Evolutionary conservation across 2,329 filamentous ascomycete species (phyloP).

Genomic region (Pseudogymnoascus sp.): DNA sequence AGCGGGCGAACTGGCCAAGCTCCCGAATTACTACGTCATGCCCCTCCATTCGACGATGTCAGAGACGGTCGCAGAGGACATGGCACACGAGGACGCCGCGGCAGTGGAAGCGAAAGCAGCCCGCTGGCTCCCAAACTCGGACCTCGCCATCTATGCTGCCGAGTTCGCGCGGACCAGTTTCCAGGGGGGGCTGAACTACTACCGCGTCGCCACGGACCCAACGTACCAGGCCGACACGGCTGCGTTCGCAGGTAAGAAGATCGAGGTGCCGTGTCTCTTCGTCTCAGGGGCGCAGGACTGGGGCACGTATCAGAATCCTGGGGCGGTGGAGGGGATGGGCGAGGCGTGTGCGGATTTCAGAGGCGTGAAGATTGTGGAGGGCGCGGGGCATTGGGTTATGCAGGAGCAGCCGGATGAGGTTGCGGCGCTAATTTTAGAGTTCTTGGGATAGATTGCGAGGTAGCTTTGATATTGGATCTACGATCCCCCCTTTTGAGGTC

Average conservation of each 20-base stretch:
- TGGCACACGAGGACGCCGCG: slow-evolving; percentile 41
- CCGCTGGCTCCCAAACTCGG: slow-evolving; percentile 49
- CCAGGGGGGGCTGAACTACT: slow-evolving; percentile 60
- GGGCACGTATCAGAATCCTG: slow-evolving; percentile 60
- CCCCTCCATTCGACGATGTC: slow-evolving; percentile 49
- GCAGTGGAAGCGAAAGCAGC: slow-evolving; percentile 29
- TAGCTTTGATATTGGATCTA: neutral
- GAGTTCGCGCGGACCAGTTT: slow-evolving; percentile 57
- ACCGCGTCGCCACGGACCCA: slow-evolving; percentile 48
- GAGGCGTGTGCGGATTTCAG: slow-evolving; percentile 44
- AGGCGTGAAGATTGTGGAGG: slow-evolving; percentile 44
- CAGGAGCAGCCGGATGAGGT: slow-evolving; percentile 54
- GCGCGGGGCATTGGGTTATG: slow-evolving; percentile 62
- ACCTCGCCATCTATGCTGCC: slow-evolving; percentile 49
- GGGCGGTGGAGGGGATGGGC: slow-evolving; percentile 49
- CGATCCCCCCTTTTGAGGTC: neutral
- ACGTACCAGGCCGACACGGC: slow-evolving; percentile 41
- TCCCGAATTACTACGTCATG: slow-evolving; percentile 66
- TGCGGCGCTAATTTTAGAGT: slow-evolving; percentile 36
- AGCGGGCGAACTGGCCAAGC: slow-evolving; percentile 45
- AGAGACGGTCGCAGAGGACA: slow-evolving; percentile 44
- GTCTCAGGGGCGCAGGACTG: slow-evolving; percentile 57
- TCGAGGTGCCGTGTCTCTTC: slow-evolving; percentile 53
- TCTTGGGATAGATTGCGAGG: slow-evolving; percentile 22
- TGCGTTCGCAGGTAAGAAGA: slow-evolving; percentile 50